Conservation (phyloP, 2,329 filamentous ascomycete genomes). For the Cyclaneusma minus region DNA sequence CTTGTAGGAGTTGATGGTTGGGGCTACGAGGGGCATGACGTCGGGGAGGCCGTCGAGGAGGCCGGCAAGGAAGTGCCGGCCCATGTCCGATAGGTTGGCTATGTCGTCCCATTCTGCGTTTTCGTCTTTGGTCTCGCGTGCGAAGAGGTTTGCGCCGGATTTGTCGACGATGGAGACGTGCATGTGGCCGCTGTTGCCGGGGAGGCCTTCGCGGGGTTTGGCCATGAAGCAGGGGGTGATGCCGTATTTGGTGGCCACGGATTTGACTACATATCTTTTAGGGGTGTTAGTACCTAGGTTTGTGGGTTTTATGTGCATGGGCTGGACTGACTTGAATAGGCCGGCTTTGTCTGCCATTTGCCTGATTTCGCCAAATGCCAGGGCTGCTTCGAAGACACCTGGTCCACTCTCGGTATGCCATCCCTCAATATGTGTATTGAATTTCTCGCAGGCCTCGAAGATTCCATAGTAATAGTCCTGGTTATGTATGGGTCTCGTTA, state of each 20-base stretch:
- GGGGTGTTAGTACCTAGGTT: conserved; percentile 3
- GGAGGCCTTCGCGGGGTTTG: conserved; percentile 79
- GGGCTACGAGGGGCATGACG: conserved; percentile 88
- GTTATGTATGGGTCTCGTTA: conserved; percentile 77
- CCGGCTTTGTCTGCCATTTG: conserved; percentile 86
- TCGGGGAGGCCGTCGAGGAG: conserved; percentile 79
- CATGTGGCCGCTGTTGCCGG: conserved; percentile 92
- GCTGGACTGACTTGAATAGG: conserved; percentile 62
- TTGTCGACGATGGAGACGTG: conserved; percentile 78
- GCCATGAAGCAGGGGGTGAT: conserved; percentile 99
- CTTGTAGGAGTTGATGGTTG: conserved; percentile 96
- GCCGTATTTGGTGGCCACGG: conserved; percentile 69
- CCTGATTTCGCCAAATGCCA: conserved; percentile 77
- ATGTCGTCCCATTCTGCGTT: conserved; percentile 62
- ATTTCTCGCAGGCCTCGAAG: conserved; percentile 64
- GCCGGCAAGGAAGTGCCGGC: conserved; percentile 85
- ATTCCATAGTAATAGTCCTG: conserved; percentile 85
- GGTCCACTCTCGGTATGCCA: conserved; percentile 95
- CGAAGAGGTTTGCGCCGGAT: conserved; percentile 72
- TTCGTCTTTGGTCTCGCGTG: conserved; percentile 54
- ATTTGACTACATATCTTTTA: conserved; percentile 66
- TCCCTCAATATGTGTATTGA: conserved; percentile 72
- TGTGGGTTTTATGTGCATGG: too few relatives aligned
- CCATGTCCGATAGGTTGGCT: conserved; percentile 68
- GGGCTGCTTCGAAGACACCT: conserved; percentile 86